Evolutionary conservation across 371 early-diverging fungal genomes (phyloP).

Genomic region (Umbelopsis sp.): DNA sequence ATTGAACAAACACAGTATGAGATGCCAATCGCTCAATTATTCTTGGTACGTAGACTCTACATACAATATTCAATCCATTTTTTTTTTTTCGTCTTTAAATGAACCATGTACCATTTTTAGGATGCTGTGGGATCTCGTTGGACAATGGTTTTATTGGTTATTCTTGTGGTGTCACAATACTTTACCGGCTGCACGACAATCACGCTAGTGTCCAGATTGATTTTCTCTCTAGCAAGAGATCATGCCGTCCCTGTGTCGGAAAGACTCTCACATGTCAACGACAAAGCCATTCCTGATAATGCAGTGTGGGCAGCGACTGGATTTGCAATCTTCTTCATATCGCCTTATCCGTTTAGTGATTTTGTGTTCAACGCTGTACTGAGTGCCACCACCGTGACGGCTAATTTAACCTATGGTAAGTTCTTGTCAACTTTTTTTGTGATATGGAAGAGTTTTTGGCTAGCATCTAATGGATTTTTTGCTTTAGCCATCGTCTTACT

Average conservation of each 20-base stretch:
- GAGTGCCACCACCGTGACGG: constrained; percentile 71
- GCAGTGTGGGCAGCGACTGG: constrained; percentile 47
- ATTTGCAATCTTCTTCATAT: constrained; percentile 36
- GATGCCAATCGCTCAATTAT: constrained; percentile 49
- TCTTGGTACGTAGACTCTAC: constrained; percentile 29
- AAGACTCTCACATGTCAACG: constrained; percentile 35
- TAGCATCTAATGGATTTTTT: background rate
- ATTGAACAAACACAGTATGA: constrained; percentile 34
- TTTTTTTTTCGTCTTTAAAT: background rate
- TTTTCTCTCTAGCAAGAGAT: constrained; percentile 74
- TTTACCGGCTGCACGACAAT: constrained; percentile 58
- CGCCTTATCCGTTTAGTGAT: constrained; percentile 47
- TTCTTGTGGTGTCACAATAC: constrained; percentile 61
- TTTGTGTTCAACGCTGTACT: constrained; percentile 61
- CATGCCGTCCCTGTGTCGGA: constrained; percentile 49
- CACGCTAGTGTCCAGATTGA: constrained; percentile 62
- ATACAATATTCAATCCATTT: background rate
- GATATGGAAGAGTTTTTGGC: background rate
- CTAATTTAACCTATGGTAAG: constrained; percentile 69
- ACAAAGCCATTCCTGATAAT: constrained; percentile 38
- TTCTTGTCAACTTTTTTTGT: background rate
- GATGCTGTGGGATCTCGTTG: constrained; percentile 55
- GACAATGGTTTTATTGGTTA: constrained; percentile 43
- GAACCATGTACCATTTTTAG: constrained; percentile 27
- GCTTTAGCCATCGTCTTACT: constrained; percentile 39